Evolutionary conservation across 1,284 basidiomycete genomes (phyloP).

Genomic region (Ceratobasidium theobromae): DNA sequence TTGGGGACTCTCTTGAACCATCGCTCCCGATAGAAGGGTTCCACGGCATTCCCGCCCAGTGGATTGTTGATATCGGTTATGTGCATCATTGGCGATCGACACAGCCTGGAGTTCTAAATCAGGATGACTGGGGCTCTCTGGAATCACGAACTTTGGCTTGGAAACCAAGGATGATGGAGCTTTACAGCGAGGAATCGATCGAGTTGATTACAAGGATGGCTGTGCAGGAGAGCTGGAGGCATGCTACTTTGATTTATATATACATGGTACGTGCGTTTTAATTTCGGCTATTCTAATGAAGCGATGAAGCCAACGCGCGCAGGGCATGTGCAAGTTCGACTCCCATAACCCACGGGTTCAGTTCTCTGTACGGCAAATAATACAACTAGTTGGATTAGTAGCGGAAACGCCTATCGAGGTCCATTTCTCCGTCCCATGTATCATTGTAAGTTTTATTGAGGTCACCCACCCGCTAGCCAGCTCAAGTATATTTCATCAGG

Average conservation of each 20-base stretch:
- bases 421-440: neutral
- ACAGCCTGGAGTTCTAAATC: neutral
- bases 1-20: neutral
- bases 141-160: neutral
- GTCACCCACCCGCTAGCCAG: neutral
- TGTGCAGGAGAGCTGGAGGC: slow-evolving; percentile 25
- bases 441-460: neutral
- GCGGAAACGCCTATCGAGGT: neutral
- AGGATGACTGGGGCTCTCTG: neutral
- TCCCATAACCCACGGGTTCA: slow-evolving; percentile 4
- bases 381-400: neutral
- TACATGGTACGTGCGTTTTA: slow-evolving; percentile 12
- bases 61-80: neutral
- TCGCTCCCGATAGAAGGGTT: neutral
- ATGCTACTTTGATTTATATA: slow-evolving; percentile 15
- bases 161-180: neutral
- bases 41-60: neutral
- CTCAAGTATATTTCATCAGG: neutral
- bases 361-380: slow-evolving; percentile 8
- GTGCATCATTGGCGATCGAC: neutral
- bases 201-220: slow-evolving; percentile 2
- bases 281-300: neutral
- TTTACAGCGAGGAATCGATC: neutral
- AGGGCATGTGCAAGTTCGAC: slow-evolving; percentile 12
- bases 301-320: neutral